These are phyloP conservation scores for Colletotrichum sp. DNA, from an alignment of 2,329 filamentous ascomycete genomes.

Conservation along the genomic window DNA sequence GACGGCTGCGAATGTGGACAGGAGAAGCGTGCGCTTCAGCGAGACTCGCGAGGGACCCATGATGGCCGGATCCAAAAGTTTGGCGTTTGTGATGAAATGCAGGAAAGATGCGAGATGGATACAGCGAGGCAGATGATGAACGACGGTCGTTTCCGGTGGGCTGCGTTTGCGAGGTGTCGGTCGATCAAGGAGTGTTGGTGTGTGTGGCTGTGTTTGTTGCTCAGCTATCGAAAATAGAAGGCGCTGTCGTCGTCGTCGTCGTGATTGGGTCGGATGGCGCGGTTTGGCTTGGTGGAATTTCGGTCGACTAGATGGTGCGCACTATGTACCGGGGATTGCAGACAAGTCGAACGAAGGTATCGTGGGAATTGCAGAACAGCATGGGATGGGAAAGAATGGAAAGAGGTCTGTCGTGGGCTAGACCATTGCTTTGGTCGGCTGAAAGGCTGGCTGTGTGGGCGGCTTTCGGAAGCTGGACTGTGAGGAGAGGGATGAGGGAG, in stretches of 20 bases:
- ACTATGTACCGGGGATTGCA: background rate
- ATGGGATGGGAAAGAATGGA: background rate
- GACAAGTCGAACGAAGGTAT: slow-evolving; percentile 3
- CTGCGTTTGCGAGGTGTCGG: background rate
- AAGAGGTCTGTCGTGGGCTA: slow-evolving; percentile 1
- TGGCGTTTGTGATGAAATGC: background rate
- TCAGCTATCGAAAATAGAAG: background rate
- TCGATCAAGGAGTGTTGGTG: background rate
- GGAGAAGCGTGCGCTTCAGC: slow-evolving; percentile 60
- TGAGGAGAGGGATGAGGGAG: slow-evolving; percentile 14
- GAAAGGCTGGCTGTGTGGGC: background rate
- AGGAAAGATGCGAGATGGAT: background rate
- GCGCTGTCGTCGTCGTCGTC: background rate
- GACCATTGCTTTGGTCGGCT: slow-evolving; percentile 11
- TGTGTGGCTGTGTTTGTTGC: background rate
- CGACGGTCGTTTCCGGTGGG: background rate
- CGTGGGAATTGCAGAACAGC: slow-evolving; percentile 2
- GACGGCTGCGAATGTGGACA: slow-evolving; percentile 75
- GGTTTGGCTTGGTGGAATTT: background rate
- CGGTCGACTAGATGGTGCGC: background rate
- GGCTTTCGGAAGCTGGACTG: background rate
- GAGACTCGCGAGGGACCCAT: slow-evolving; percentile 16
- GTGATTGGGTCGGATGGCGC: slow-evolving; percentile 2
- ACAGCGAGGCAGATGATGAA: background rate
- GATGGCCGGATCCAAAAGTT: background rate